Evolutionary conservation across 805 yeast genomes (phyloP), one percentile per base, ranked within the genome.

Genomic region (Ogataea corticis): DNA sequence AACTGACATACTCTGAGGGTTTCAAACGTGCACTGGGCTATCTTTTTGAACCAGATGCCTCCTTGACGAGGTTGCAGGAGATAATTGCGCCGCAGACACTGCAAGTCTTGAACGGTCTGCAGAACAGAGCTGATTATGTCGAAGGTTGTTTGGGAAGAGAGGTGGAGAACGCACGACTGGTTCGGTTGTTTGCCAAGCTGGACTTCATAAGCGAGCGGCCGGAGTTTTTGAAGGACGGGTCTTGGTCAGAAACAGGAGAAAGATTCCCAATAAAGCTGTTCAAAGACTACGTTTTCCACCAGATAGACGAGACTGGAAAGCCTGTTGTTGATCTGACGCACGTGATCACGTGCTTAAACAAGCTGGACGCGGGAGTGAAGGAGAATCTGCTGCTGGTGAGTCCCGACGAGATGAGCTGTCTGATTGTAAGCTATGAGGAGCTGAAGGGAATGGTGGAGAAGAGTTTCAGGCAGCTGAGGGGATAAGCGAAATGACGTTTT

Each of bases 291-390:
- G 84, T 90, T 2, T 94, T 91, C 68, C 94, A 87, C 58, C 96
- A 88, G 61, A 77, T 75, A 31, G 90, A 88, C 62, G 91, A 85
- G 42, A 65, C 66, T 18, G 96, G 96, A 12, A 76, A 76, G 56
- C 90, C 96, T 2, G 78, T 82, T 2, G 69, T 89, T 46, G 97
- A 94, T 65, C 71, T 94, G 55, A 83, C 90, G 0, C 89, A 89
- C 62, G 91, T 90, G 5, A 69, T 94, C 49, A 72, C 80, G 40
- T 79, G 85, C 56, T 70, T 94, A 58, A 92, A 92, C 67, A 94
- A 92, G 66, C 71, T 94, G 52, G 99, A 94, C 61, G 95, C 92
- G 5, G 98, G 97, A 1, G 76, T 85, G 28, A 90, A 87, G 41
- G 99, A 94, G 66, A 82, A 79, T 54, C 67, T 94, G 13, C 69